Base-by-base conservation (phyloP, 2,329 filamentous ascomycete species). In the Claviceps sp. region DNA sequence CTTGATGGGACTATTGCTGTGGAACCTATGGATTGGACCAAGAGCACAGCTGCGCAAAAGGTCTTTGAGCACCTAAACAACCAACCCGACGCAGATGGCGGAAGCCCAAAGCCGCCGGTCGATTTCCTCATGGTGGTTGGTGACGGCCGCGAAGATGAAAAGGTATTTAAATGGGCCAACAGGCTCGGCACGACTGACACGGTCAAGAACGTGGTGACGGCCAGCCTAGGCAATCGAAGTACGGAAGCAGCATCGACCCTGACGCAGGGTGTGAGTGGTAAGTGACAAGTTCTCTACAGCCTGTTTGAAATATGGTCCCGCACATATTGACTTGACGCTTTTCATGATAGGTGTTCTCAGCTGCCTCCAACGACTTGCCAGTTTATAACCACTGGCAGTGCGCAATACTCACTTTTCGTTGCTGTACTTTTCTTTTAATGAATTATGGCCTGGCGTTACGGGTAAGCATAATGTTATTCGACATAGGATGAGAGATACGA, bases 81-180 rank as follows among this genome's bases (percentile, higher is more conserved):
- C 34, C 62, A 68, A 13, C 50, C 58, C 59, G 49, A 50, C 22
- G 51, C 58, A 9, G 58, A 60, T 11, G 57, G 57, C 0, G 56
- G 61, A 4, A 59, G 68, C 58, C 62, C 62, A 55, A 62, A 60
- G n/a, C 64, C 75, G 0, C 64, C 75, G 0, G 78, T 88, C 0
- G 88, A 96, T 63, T 97, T 96, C 66, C 68, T 97, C 52, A 81
- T 96, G 71, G 86, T 95, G 6, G 80, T 90, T 37, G 91, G 91
- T 39, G 90, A 96, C 62, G 88, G 90, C 43, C 83, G 91, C 36
- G 91, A 96, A 59, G 93, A 97, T 58, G 91, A 97, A 64, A 85
- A 88, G 59, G 85, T 95, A 20, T 97, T 95, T 71, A 83, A 83
- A 55, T 97, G 93, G 91, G 93, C 91, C 17, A 95, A 96, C 68